phyloP scores from a whole-genome alignment of 306 rosid species.

The Lagenaria siceraria region DNA sequence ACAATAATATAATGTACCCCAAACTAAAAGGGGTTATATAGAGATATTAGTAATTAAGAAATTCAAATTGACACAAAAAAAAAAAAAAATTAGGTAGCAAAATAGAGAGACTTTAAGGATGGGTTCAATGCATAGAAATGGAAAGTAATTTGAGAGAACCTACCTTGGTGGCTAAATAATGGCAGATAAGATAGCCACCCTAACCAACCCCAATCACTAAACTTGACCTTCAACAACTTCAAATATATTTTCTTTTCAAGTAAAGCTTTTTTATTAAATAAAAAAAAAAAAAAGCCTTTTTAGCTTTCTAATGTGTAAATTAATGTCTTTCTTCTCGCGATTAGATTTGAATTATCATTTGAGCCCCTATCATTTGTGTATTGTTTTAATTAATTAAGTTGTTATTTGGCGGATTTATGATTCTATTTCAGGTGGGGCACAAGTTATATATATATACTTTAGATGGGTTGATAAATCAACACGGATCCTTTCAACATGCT shows the following conservation, averaged over 20 bases:
- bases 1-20: background rate
- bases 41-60: background rate
- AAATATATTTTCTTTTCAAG: background rate
- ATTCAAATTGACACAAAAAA: background rate
- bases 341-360: too few species aligned
- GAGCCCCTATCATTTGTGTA: too few species aligned
- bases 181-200: background rate
- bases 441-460: too few species aligned
- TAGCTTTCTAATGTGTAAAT: too few species aligned
- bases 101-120: background rate
- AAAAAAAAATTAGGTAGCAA: background rate
- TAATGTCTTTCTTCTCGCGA: too few species aligned
- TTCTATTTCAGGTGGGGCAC: too few species aligned
- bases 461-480: too few species aligned
- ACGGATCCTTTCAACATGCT: too few species aligned
- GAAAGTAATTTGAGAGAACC: background rate
- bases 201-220: background rate
- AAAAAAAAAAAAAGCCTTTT: too few species aligned
- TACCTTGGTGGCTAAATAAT: slow-evolving; percentile 1
- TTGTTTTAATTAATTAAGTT: too few species aligned
- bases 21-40: background rate
- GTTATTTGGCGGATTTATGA: too few species aligned
- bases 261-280: background rate
- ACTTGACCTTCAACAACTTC: background rate
- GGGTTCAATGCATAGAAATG: background rate